Conservation (phyloP, 2,329 filamentous ascomycete species). For the Pseudopithomyces chartarum region DNA sequence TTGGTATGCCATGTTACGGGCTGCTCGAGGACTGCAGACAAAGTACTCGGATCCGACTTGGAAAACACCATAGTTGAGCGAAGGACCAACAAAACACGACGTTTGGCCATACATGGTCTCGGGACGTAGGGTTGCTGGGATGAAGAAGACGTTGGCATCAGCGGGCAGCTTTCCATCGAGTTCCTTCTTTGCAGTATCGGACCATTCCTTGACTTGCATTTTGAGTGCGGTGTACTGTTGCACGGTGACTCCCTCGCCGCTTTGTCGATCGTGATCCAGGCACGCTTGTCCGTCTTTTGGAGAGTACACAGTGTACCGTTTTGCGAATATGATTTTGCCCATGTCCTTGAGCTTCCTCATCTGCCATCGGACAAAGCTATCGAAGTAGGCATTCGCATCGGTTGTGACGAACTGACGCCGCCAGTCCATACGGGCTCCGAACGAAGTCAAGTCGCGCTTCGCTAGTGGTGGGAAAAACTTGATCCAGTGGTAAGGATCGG, state of each 20-base stretch:
- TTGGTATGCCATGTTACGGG: conserved; percentile 96
- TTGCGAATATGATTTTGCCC: conserved; percentile 91
- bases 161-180: conserved; percentile 79
- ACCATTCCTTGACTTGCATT: conserved; percentile 88
- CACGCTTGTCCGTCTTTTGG: conserved; percentile 88
- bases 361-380: conserved; percentile 94
- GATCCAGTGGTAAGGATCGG: conserved; percentile 91
- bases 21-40: conserved; percentile 79
- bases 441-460: conserved; percentile 76
- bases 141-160: conserved; percentile 81
- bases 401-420: conserved; percentile 91
- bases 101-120: conserved; percentile 99
- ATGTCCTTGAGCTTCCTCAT: conserved; percentile 91
- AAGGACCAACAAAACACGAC: conserved; percentile 92
- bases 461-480: conserved; percentile 86
- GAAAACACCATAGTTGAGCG: conserved; percentile 87
- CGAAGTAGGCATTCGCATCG: conserved; percentile 95
- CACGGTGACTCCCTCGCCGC: conserved; percentile 79
- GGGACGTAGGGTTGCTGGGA: conserved; percentile 88
- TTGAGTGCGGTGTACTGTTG: conserved; percentile 95
- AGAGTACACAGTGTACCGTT: conserved; percentile 87
- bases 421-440: conserved; percentile 92
- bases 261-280: conserved; percentile 83
- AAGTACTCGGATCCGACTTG: conserved; percentile 76
- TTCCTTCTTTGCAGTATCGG: conserved; percentile 71